phyloP scores from a whole-genome alignment of 208 protist genomes.

The Naegleria gruberi region DNA sequence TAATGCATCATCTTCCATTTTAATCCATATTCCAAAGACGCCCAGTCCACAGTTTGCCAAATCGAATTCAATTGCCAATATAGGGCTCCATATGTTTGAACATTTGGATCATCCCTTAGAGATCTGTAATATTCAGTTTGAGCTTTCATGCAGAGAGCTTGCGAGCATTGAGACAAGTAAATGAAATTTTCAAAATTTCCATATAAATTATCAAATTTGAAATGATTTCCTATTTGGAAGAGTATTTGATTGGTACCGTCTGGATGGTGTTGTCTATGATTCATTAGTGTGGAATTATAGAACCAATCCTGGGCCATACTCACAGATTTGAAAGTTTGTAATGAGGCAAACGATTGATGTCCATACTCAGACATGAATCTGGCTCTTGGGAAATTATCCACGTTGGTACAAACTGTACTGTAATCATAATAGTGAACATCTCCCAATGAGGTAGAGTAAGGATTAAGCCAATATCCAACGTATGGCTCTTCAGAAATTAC shows the following conservation, averaged over 20 bases:
- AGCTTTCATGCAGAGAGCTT: conserved; percentile 43
- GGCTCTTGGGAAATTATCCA: conserved; percentile 27
- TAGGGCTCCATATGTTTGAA: conserved; percentile 49
- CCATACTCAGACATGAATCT: conserved; percentile 58
- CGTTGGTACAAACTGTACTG: conserved; percentile 25
- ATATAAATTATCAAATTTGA: conserved; percentile 17
- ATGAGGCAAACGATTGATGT: conserved; percentile 40
- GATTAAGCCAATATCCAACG: conserved; percentile 12
- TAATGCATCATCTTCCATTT: conserved; percentile 31
- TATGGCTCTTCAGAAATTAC: conserved; percentile 27
- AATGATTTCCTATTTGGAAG: conserved; percentile 39
- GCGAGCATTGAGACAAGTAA: conserved; percentile 38
- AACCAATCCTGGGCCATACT: background rate
- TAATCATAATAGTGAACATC: conserved; percentile 49
- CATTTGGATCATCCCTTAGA: background rate
- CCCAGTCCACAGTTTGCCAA: conserved; percentile 9
- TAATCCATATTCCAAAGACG: background rate
- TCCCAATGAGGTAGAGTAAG: conserved; percentile 21
- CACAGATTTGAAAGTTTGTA: background rate
- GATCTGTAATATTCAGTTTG: background rate
- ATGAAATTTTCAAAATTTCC: conserved; percentile 32
- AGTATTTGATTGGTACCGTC: conserved; percentile 30
- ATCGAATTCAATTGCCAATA: conserved; percentile 55
- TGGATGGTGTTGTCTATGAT: conserved; percentile 25
- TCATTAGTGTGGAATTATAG: background rate